Evolutionary conservation across 2,329 filamentous ascomycete species (phyloP), one percentile per base, ranked within the genome.

Genomic region (Emmonsiellopsis sp.): DNA sequence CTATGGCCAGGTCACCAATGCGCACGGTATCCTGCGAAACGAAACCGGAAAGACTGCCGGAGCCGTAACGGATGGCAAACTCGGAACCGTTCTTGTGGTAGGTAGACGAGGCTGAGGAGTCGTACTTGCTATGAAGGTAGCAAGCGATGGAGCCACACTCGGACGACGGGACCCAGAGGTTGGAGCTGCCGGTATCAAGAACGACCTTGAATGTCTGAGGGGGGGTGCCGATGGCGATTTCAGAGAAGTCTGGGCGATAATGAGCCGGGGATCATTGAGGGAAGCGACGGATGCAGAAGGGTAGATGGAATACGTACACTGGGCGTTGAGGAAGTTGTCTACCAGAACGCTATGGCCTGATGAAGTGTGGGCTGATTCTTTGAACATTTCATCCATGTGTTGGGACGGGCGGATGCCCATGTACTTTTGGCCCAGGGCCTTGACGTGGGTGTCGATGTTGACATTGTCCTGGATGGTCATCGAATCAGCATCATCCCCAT

Each of bases 141-240:
- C 93, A 98, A 60, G 93, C 94, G 68, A 98, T 98, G 68, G 91
- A 96, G 68, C 82, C 85, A 73, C 94, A 98, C 68, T 89, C 80
- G 54, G 82, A 79, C 26, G 91, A 95, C 40, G 94, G 94, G 56
- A 98, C 91, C 94, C 94, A 98, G 59, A 98, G 82, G 79, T 98
- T 98, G 71, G 93, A 97, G 80, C 90, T 96, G 65, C 93, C 93
- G 31, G 93, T 98, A 73, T 98, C 93, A 60, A 98, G 86, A 60
- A 98, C 87, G 62, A 98, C 94, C 82, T 98, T 98, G 84, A 98
- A 98, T 63, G 76, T 80, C 78, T 98, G 93, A 35, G 93, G 85
- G 61, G 93, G 93, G 48, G 85, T 92, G 60, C 93, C 93, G 70
- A 98, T 83, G 63, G 83, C 81, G 71, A 98, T 96, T 73, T 96